Percentiles rank a stretch among this genome's conserved stretches.
phyloP scores from a whole-genome alignment of 257 asterid genomes.

The Solanum sejunctum region DNA sequence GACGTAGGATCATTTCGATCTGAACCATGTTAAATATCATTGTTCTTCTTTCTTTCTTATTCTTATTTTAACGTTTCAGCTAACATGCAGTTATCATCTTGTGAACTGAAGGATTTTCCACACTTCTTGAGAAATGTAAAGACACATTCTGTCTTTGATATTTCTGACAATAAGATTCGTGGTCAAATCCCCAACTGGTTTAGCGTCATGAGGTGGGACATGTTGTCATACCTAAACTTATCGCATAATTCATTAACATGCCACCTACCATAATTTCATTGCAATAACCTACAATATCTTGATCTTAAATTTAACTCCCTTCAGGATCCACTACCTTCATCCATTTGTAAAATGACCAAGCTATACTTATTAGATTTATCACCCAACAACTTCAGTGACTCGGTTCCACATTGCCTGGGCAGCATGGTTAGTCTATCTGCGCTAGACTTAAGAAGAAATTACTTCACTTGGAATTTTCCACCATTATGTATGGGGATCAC shows the following conservation, averaged over 20 bases:
- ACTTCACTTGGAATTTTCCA: neutral
- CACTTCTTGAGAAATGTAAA: no score
- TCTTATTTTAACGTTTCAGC: no score
- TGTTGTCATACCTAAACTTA: no score
- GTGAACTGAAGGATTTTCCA: no score
- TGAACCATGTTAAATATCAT: no score
- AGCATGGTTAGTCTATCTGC: neutral
- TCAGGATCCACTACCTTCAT: neutral
- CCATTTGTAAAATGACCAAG: neutral
- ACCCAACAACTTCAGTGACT: neutral
- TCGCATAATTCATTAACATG: neutral
- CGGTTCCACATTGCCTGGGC: neutral
- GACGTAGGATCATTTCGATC: no score
- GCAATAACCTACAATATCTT: accelerated
- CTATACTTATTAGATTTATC: neutral
- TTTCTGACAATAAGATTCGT: no score
- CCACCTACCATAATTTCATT: neutral
- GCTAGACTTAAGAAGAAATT: neutral
- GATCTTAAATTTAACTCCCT: neutral
- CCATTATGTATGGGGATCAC: neutral
- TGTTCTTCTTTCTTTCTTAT: no score
- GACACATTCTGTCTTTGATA: no score
- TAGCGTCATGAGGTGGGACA: no score
- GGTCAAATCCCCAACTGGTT: no score
- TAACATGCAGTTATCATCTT: no score